These are phyloP conservation scores for Geotrichum aggregatum DNA, from an alignment of 1,139 yeast species.

Conservation along the genomic window DNA sequence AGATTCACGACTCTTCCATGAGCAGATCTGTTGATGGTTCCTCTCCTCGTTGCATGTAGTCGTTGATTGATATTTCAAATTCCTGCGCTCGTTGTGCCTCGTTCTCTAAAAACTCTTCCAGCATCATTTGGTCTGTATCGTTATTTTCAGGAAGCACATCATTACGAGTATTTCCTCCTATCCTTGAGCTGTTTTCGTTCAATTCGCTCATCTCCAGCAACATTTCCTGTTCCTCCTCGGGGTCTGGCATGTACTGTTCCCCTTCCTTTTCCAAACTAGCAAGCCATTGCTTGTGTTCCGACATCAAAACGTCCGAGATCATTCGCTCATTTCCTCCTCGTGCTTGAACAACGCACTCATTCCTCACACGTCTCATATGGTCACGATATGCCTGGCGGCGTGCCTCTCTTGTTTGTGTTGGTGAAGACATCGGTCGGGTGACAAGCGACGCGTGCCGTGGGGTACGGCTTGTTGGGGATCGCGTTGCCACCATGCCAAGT, in stretches of 20 bases:
- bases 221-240: slow-evolving; percentile 12
- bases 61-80: slow-evolving; percentile 1
- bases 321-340: slow-evolving; percentile 17
- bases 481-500: background rate
- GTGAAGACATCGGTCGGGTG: slow-evolving; percentile 15
- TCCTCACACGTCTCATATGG: slow-evolving; percentile 8
- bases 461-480: slow-evolving; percentile 7
- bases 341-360: slow-evolving; percentile 8
- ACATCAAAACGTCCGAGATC: background rate
- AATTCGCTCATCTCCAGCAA: background rate
- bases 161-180: too few species aligned
- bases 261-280: slow-evolving; percentile 6
- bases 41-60: background rate
- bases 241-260: background rate
- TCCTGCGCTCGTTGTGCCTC: slow-evolving; percentile 1
- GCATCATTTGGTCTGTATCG: background rate
- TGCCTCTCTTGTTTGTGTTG: slow-evolving; percentile 9
- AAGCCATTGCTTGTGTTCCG: slow-evolving; percentile 16
- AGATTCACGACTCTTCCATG: background rate
- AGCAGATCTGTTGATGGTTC: background rate
- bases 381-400: slow-evolving; percentile 15
- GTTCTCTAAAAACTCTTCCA: slow-evolving; percentile 11
- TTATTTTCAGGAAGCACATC: too few species aligned
- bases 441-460: slow-evolving; percentile 6
- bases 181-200: background rate